Evolutionary conservation across 257 asterid species (phyloP).

Genomic region (Solanum okadae): DNA sequence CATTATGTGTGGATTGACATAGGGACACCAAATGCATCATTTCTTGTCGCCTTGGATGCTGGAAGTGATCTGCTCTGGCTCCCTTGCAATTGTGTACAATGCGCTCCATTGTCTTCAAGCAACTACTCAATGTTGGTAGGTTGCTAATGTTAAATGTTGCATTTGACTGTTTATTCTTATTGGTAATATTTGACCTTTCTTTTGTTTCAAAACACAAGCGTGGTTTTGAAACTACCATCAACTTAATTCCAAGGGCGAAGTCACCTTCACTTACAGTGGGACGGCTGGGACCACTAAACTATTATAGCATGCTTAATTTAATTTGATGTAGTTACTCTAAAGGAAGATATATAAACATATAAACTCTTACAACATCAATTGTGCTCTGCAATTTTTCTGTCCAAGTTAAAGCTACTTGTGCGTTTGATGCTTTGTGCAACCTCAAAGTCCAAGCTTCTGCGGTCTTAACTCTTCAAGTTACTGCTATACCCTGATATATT

Average conservation of each 20-base stretch:
- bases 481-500: not conserved
- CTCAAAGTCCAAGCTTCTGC: not conserved
- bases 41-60: slow-evolving; percentile 80
- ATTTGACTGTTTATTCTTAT: not conserved
- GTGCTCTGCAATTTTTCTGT: not conserved
- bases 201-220: not conserved
- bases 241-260: not conserved
- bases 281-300: not conserved
- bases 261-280: not conserved
- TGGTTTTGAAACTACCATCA: not conserved
- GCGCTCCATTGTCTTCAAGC: slow-evolving; percentile 68
- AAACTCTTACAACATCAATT: not conserved
- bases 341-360: not conserved
- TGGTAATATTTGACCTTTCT: not conserved
- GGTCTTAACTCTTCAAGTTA: not conserved
- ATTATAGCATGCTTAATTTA: not conserved
- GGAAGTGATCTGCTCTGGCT: slow-evolving; percentile 86
- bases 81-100: slow-evolving; percentile 70
- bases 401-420: not conserved
- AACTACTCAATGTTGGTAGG: slow-evolving; percentile 63
- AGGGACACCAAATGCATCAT: slow-evolving; percentile 70
- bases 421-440: not conserved
- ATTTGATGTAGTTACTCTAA: not conserved
- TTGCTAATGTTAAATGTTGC: not conserved
- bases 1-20: slow-evolving; percentile 77